Percentiles rank a stretch among this genome's conserved stretches.
These are phyloP conservation scores for Mucor velutinosus DNA, from an alignment of 371 early-diverging fungal genomes.

Conservation along the genomic window DNA sequence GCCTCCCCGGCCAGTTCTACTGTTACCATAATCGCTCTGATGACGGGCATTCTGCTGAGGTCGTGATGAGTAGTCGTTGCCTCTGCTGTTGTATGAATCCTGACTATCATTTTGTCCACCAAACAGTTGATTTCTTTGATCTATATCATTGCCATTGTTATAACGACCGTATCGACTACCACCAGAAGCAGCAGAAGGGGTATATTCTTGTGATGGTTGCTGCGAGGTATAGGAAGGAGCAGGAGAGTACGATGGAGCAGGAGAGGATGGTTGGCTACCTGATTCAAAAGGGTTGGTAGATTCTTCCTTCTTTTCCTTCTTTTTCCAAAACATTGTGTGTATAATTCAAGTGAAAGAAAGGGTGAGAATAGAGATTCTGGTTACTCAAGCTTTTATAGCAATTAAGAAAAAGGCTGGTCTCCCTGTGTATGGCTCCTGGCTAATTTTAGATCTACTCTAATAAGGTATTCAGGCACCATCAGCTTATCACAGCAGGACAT, in stretches of 20 bases:
- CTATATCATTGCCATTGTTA: conserved; percentile 11
- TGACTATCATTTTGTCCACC: conserved; percentile 3
- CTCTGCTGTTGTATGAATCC: not conserved
- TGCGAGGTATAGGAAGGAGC: conserved; percentile 22
- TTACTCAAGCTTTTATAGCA: not conserved
- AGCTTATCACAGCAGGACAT: not conserved
- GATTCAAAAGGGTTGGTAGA: conserved; percentile 30
- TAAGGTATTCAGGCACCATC: not conserved
- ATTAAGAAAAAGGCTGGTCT: not conserved
- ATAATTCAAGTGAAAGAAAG: conserved; percentile 11
- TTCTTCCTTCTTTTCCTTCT: conserved; percentile 29
- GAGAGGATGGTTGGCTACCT: conserved; percentile 20
- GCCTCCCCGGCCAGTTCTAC: not conserved
- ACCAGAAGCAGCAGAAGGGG: not conserved
- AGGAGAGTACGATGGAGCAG: conserved; percentile 27
- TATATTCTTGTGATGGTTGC: conserved; percentile 5
- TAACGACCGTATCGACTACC: conserved; percentile 3
- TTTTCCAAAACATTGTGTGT: conserved; percentile 31
- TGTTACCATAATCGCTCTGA: not conserved
- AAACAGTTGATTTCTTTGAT: conserved; percentile 22
- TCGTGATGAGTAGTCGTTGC: not conserved
- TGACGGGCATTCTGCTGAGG: not conserved
- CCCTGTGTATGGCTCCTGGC: not conserved
- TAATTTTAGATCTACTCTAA: not conserved
- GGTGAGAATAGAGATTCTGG: not conserved